Evolutionary conservation across 805 yeast genomes (phyloP).

Genomic region (Candida morakotiae): DNA sequence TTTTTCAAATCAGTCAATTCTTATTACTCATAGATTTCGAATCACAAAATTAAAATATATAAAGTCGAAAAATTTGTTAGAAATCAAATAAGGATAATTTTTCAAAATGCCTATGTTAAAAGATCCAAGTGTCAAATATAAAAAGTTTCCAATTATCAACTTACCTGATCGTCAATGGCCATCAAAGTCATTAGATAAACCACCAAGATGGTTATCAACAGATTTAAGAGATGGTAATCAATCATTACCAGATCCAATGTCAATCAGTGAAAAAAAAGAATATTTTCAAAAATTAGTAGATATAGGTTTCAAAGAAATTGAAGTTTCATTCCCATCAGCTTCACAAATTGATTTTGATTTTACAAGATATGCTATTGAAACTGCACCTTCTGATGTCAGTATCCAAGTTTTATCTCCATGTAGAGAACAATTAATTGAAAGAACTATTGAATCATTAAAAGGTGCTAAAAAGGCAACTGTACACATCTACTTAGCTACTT

Average conservation of each 20-base stretch:
- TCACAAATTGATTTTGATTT: constrained; percentile 79
- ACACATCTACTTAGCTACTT: constrained; percentile 73
- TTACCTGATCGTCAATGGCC: constrained; percentile 75
- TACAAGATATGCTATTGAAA: constrained; percentile 68
- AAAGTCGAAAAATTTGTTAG: neutral
- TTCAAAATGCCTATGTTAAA: constrained; percentile 33
- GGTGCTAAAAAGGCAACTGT: constrained; percentile 77
- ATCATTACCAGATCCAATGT: constrained; percentile 83
- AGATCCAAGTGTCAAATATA: constrained; percentile 64
- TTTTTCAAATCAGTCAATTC: neutral
- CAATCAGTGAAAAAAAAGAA: constrained; percentile 69
- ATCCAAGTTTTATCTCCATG: constrained; percentile 77
- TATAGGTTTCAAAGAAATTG: constrained; percentile 78
- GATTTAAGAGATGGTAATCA: constrained; percentile 84
- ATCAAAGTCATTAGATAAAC: constrained; percentile 45
- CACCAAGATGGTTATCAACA: constrained; percentile 82
- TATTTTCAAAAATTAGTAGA: constrained; percentile 67
- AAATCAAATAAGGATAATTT: neutral
- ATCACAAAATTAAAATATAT: neutral
- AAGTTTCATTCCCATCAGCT: constrained; percentile 79
- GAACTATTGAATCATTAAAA: constrained; percentile 67
- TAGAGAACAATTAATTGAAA: constrained; percentile 64
- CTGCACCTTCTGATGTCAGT: constrained; percentile 72
- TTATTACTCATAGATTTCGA: constrained; percentile 3
- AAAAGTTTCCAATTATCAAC: constrained; percentile 49